phyloP scores from a whole-genome alignment of 2,329 filamentous ascomycete genomes.

The Coleophoma crateriformis region DNA sequence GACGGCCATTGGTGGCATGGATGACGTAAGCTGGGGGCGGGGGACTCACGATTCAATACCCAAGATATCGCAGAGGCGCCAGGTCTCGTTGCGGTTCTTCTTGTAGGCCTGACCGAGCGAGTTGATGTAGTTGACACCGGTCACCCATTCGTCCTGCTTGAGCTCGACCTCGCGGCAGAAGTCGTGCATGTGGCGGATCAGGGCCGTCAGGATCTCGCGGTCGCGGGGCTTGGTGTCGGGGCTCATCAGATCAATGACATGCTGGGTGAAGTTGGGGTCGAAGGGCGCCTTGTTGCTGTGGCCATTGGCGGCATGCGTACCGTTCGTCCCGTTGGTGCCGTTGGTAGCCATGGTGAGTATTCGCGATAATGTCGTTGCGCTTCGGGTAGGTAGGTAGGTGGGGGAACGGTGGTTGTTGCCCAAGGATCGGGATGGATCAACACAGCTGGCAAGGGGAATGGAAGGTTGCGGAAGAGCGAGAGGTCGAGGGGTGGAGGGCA shows the following conservation, averaged over 20 bases:
- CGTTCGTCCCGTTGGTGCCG: neutral
- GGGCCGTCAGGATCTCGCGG: constrained; percentile 46
- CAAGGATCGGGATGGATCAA: too few species aligned
- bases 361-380: neutral
- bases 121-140: constrained; percentile 50
- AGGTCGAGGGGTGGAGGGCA: too few species aligned
- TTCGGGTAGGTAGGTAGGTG: neutral
- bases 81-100: constrained; percentile 57
- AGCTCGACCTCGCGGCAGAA: constrained; percentile 53
- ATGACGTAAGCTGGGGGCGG: too few species aligned
- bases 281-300: constrained; percentile 16
- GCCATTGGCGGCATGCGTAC: neutral
- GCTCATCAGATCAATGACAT: constrained; percentile 56
- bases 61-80: constrained; percentile 57
- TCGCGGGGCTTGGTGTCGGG: constrained; percentile 52
- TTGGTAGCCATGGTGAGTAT: neutral
- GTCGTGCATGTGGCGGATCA: constrained; percentile 52
- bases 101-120: constrained; percentile 58
- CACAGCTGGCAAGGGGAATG: too few species aligned
- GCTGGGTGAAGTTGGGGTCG: constrained; percentile 51
- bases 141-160: constrained; percentile 54
- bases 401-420: too few species aligned
- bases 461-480: too few species aligned
- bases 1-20: too few species aligned
- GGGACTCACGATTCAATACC: constrained; percentile 59